Conservation (phyloP, 78 protist genomes). For the Dictyostelium purpureum region DNA sequence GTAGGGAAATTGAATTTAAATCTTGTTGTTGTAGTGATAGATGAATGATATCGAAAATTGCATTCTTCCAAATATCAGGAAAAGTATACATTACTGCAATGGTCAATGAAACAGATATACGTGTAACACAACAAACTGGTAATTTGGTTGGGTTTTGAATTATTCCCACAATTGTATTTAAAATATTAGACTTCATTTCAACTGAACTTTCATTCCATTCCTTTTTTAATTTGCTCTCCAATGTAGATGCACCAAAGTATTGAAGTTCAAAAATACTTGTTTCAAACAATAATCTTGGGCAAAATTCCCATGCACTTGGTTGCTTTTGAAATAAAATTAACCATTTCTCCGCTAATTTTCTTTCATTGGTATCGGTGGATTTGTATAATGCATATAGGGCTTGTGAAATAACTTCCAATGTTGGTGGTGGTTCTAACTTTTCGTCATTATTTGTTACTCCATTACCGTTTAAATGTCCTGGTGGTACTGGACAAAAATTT, state of each 20-base stretch:
- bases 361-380: background rate
- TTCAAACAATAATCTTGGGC: constrained; percentile 38
- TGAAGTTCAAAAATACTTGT: constrained; percentile 57
- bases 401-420: constrained; percentile 32
- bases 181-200: constrained; percentile 1
- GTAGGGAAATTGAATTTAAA: background rate
- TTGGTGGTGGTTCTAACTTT: constrained; percentile 32
- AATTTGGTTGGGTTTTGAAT: background rate
- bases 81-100: constrained; percentile 32
- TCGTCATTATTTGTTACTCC: background rate
- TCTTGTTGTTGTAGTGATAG: background rate
- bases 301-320: constrained; percentile 56
- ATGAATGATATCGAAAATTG: constrained; percentile 44
- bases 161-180: background rate
- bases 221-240: constrained; percentile 46
- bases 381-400: constrained; percentile 43
- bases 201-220: constrained; percentile 30
- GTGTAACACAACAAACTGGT: background rate
- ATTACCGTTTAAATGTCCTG: background rate
- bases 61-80: constrained; percentile 21
- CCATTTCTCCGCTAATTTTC: constrained; percentile 68
- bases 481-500: background rate
- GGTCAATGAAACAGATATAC: constrained; percentile 20
- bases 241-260: constrained; percentile 73
- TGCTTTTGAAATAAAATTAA: constrained; percentile 35